A percentile compares a stretch with the other conserved stretches of the same genome.
phyloP scores from a whole-genome alignment of 345 rosid genomes.

The Populus pruinosa region DNA sequence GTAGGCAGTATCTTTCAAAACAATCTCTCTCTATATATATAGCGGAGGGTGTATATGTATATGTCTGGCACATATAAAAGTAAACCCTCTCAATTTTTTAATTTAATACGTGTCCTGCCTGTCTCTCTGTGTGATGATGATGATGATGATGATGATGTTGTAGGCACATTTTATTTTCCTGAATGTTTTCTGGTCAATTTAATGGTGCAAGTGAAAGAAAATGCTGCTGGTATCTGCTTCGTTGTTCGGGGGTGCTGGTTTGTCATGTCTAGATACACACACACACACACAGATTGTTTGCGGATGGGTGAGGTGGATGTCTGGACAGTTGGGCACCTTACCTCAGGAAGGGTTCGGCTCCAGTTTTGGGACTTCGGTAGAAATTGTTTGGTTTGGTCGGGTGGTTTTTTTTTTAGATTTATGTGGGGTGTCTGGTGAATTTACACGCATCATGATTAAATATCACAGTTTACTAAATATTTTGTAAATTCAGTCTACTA shows the following conservation, averaged over 20 bases:
- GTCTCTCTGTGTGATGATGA: neutral
- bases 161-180: neutral
- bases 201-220: neutral
- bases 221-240: neutral
- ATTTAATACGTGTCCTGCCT: neutral
- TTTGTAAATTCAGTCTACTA: no score
- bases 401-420: no score
- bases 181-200: neutral
- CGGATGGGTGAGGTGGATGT: neutral
- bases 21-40: slow-evolving; percentile 23
- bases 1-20: slow-evolving; percentile 9
- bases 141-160: neutral
- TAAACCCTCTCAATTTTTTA: slow-evolving; percentile 19
- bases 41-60: slow-evolving; percentile 30
- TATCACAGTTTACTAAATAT: no score
- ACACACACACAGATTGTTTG: neutral
- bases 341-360: neutral
- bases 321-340: neutral
- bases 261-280: neutral
- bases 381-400: neutral
- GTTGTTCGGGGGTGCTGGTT: neutral
- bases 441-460: no score
- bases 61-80: slow-evolving; percentile 26
- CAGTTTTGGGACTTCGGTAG: neutral
- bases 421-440: no score